Evolutionary conservation across 139 green algal genomes (phyloP).

Genomic region (Chlamydomonas incerta): DNA sequence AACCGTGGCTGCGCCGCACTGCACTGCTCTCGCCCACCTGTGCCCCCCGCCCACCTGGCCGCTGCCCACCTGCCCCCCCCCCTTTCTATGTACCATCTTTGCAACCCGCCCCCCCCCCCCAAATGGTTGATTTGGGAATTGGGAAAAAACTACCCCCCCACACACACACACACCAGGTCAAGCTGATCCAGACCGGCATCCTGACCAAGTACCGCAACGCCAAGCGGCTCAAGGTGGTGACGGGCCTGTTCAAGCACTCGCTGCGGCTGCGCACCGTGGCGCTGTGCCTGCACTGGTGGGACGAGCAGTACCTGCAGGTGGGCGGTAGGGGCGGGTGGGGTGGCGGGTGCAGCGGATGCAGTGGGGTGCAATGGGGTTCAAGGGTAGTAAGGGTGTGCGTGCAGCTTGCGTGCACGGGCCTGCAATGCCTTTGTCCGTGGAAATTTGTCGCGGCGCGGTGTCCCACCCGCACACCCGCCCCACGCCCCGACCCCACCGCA

Average conservation of each 20-base stretch:
- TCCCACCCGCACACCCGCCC: neutral
- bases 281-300: slow-evolving; percentile 43
- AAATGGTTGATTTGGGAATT: too few relatives aligned
- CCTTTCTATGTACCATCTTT: too few relatives aligned
- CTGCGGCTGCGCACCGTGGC: slow-evolving; percentile 42
- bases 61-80: too few relatives aligned
- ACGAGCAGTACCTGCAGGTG: slow-evolving; percentile 43
- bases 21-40: too few relatives aligned
- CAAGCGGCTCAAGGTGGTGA: slow-evolving; percentile 11
- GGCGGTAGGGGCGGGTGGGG: neutral
- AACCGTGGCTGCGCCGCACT: too few relatives aligned
- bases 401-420: too few relatives aligned
- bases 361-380: neutral
- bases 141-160: too few relatives aligned
- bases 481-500: neutral
- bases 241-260: slow-evolving; percentile 45
- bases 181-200: slow-evolving; percentile 58
- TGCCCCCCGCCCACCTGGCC: too few relatives aligned
- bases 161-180: slow-evolving; percentile 35
- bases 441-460: too few relatives aligned
- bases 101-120: too few relatives aligned
- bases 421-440: too few relatives aligned
- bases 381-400: too few relatives aligned
- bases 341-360: neutral
- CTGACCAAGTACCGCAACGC: slow-evolving; percentile 61